phyloP scores from a whole-genome alignment of 352 stramenopile species.

The Blastocystis sp. region DNA sequence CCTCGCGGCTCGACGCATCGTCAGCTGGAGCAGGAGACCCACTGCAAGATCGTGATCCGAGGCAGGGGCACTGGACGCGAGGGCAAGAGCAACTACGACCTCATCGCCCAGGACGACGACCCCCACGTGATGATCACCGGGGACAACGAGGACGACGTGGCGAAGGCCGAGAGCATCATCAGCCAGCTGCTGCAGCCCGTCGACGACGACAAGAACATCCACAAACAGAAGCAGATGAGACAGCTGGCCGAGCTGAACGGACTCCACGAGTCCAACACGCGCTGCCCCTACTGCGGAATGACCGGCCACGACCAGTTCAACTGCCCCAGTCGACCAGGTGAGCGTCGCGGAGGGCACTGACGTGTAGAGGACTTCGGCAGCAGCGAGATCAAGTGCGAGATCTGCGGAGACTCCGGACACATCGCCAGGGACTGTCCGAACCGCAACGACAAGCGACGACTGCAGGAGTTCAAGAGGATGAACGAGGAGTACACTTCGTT shows the following conservation, averaged over 20 bases:
- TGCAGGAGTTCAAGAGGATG: constrained; percentile 25
- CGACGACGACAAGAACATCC: constrained; percentile 76
- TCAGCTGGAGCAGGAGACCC: constrained; percentile 93
- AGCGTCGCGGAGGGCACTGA: constrained; percentile 62
- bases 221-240: constrained; percentile 95
- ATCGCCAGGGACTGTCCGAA: constrained; percentile 79
- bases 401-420: constrained; percentile 79
- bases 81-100: constrained; percentile 73
- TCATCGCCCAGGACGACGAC: constrained; percentile 85
- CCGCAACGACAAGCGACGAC: constrained; percentile 67
- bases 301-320: constrained; percentile 94
- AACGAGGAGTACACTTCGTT: constrained; percentile 69
- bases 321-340: constrained; percentile 83
- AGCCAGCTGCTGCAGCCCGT: constrained; percentile 81
- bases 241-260: constrained; percentile 98
- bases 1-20: constrained; percentile 97
- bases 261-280: constrained; percentile 91
- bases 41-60: constrained; percentile 94
- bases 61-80: constrained; percentile 86
- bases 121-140: constrained; percentile 87
- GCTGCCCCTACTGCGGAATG: constrained; percentile 92
- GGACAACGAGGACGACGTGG: constrained; percentile 78
- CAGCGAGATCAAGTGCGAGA: constrained; percentile 76
- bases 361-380: constrained; percentile 71
- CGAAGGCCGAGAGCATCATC: constrained; percentile 78